A percentile compares a stretch with the other conserved stretches of the same genome.
phyloP scores from a whole-genome alignment of 345 rosid species.

The Excoecaria agallocha region DNA sequence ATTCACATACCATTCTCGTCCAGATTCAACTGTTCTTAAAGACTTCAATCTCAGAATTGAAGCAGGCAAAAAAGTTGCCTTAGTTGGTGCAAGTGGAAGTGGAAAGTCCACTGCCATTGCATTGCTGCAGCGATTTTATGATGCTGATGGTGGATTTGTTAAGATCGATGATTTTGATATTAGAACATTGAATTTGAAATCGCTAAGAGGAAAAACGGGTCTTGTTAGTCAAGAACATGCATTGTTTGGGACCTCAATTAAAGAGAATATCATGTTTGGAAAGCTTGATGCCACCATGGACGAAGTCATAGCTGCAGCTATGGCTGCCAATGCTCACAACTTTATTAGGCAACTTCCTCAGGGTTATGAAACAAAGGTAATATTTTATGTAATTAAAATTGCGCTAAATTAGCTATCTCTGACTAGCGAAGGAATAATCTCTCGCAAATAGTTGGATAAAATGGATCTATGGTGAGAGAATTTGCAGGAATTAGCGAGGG shows the following conservation, averaged over 20 bases:
- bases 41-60: constrained; percentile 60
- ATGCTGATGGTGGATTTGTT: constrained; percentile 52
- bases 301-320: constrained; percentile 68
- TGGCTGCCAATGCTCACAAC: constrained; percentile 80
- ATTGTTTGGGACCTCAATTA: constrained; percentile 72
- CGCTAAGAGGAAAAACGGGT: constrained; percentile 76
- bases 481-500: too few species aligned
- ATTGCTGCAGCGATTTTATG: constrained; percentile 69
- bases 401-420: too few species aligned
- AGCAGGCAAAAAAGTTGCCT: constrained; percentile 69
- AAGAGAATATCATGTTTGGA: constrained; percentile 78
- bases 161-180: constrained; percentile 67
- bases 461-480: too few species aligned
- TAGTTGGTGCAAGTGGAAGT: constrained; percentile 90
- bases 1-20: constrained; percentile 70
- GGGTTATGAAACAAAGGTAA: constrained; percentile 78
- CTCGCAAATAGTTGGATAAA: too few species aligned
- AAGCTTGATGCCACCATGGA: constrained; percentile 75
- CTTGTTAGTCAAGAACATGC: constrained; percentile 91
- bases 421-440: too few species aligned
- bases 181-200: constrained; percentile 57
- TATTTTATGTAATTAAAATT: background rate
- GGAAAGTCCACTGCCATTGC: constrained; percentile 85
- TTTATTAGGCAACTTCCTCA: constrained; percentile 74
- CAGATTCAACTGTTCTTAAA: constrained; percentile 52